These are phyloP conservation scores for Schizophyllum amplum DNA, from an alignment of 1,284 basidiomycete genomes.

Conservation along the genomic window DNA sequence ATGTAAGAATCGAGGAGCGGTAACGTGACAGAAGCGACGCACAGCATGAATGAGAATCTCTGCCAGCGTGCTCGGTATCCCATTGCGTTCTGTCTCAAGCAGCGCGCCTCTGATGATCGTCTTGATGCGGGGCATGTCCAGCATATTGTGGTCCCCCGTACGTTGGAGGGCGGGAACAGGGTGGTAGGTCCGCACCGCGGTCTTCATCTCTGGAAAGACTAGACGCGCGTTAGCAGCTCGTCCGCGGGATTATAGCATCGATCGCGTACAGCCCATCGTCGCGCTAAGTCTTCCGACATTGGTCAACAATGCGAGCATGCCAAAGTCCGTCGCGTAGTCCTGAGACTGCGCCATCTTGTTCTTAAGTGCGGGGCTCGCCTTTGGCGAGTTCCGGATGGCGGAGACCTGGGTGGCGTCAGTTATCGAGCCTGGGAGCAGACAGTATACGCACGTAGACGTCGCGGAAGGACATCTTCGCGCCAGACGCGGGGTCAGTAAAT, in stretches of 20 bases:
- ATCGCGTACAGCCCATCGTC: conserved; percentile 73
- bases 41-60: conserved; percentile 47
- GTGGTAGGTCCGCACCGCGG: conserved; percentile 75
- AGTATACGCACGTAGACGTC: conserved; percentile 69
- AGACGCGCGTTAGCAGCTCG: conserved; percentile 5
- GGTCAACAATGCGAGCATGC: conserved; percentile 78
- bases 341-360: conserved; percentile 79
- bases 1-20: conserved; percentile 2
- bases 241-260: conserved; percentile 29
- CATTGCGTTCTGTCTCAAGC: conserved; percentile 63
- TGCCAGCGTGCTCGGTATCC: conserved; percentile 59
- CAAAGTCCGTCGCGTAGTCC: conserved; percentile 75
- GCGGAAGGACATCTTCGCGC: conserved; percentile 63
- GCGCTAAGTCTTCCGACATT: conserved; percentile 94
- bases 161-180: conserved; percentile 78
- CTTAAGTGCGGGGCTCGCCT: conserved; percentile 81
- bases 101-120: conserved; percentile 68
- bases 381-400: conserved; percentile 67
- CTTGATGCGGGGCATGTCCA: conserved; percentile 82
- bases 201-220: conserved; percentile 84
- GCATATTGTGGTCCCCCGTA: conserved; percentile 66
- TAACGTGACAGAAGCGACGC: conserved; percentile 1
- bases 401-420: not conserved
- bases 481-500: conserved; percentile 58
- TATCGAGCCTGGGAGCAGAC: not conserved